phyloP scores from a whole-genome alignment of 345 rosid species.

The Luvunga scandens region DNA sequence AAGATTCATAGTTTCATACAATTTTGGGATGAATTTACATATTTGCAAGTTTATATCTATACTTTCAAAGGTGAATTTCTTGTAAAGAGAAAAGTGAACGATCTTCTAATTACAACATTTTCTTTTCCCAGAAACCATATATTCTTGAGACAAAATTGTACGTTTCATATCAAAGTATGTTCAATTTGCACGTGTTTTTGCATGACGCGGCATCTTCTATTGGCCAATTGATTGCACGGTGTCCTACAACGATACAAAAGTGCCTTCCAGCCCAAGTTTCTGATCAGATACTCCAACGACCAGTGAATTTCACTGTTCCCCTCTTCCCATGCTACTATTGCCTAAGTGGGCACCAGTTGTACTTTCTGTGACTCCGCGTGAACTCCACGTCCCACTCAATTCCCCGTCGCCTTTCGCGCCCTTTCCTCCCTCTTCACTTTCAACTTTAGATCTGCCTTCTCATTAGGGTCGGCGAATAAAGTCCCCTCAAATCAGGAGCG shows the following conservation, averaged over 20 bases:
- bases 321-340: not conserved
- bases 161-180: not conserved
- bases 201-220: not conserved
- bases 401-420: not conserved
- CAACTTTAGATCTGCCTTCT: not conserved
- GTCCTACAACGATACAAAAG: not conserved
- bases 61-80: not conserved
- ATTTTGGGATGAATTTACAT: not conserved
- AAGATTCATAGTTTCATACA: not conserved
- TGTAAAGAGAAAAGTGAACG: not conserved
- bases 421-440: not conserved
- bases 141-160: not conserved
- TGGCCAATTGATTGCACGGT: not conserved
- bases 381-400: not conserved
- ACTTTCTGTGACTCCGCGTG: constrained; percentile 1
- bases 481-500: constrained; percentile 21
- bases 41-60: not conserved
- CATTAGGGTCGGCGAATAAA: not conserved
- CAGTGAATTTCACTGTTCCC: constrained; percentile 5
- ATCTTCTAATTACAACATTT: not conserved
- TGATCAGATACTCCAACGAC: not conserved
- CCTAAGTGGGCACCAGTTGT: not conserved
- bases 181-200: not conserved
- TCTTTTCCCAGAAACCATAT: not conserved
- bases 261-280: not conserved